phyloP scores from a whole-genome alignment of 495 filamentous ascomycete species.

The Pyrenula massariospora region DNA sequence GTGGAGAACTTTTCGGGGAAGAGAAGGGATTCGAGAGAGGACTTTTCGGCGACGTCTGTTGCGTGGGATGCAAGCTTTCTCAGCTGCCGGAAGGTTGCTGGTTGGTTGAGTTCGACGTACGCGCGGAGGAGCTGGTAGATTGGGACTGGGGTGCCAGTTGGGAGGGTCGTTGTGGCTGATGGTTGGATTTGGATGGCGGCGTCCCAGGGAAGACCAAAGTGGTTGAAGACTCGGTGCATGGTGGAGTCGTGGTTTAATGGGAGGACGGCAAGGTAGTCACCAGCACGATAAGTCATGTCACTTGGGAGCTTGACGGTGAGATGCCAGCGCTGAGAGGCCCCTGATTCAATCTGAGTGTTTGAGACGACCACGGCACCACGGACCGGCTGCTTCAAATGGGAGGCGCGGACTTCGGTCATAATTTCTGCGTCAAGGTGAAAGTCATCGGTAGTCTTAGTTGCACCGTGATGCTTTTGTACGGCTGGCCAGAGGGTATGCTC shows the following conservation, averaged over 20 bases:
- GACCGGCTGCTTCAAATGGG: constrained; percentile 54
- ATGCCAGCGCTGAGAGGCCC: constrained; percentile 48
- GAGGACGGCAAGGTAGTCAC: constrained; percentile 66
- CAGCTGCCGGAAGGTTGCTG: constrained; percentile 35
- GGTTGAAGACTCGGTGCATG: constrained; percentile 40
- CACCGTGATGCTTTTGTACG: constrained; percentile 34
- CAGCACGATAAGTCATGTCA: constrained; percentile 54
- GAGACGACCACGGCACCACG: constrained; percentile 48
- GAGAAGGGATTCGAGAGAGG: constrained; percentile 14
- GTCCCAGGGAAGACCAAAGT: constrained; percentile 52
- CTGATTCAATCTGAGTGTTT: constrained; percentile 41
- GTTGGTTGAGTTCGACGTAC: constrained; percentile 63
- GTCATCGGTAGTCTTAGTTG: constrained; percentile 15
- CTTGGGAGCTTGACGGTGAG: constrained; percentile 53
- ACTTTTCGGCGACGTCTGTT: constrained; percentile 20
- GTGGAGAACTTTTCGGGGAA: constrained; percentile 29
- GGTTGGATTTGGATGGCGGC: constrained; percentile 38
- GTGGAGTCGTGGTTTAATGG: constrained; percentile 53
- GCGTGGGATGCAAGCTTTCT: constrained; percentile 37
- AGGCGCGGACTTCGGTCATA: constrained; percentile 41
- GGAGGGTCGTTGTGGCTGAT: constrained; percentile 24
- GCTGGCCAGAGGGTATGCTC: constrained; percentile 55
- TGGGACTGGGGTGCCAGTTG: constrained; percentile 44
- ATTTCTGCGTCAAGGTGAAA: constrained; percentile 42
- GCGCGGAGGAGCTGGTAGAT: constrained; percentile 50